Percentiles rank a stretch among this genome's conserved stretches.
These are phyloP conservation scores for Kitagawia praeruptora DNA, from an alignment of 129 eudicot species.

Conservation along the genomic window DNA sequence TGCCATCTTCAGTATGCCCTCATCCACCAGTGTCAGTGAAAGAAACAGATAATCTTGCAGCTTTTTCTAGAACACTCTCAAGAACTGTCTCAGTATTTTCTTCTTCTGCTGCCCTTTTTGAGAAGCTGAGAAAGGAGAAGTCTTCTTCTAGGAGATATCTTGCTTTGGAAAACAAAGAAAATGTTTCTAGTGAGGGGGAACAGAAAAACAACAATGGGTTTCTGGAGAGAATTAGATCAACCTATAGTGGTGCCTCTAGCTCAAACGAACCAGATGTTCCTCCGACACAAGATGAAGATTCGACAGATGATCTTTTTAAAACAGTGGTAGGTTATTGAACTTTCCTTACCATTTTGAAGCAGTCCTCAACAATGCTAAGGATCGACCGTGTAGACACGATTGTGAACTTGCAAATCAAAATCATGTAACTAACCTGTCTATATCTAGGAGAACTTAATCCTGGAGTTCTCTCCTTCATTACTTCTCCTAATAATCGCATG, in stretches of 20 bases:
- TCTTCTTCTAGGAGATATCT: constrained; percentile 31
- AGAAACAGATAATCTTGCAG: constrained; percentile 35
- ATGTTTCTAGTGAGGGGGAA: constrained; percentile 16
- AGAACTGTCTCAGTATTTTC: constrained; percentile 96
- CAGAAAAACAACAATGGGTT: constrained; percentile 41
- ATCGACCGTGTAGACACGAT: neutral
- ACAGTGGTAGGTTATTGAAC: constrained; percentile 42
- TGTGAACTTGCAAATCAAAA: neutral
- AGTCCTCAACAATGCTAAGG: neutral
- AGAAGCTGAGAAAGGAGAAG: constrained; percentile 61
- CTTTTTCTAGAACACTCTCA: constrained; percentile 64
- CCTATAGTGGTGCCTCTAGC: constrained; percentile 71
- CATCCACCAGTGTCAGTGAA: constrained; percentile 19
- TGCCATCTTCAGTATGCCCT: constrained; percentile 86
- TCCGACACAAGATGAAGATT: constrained; percentile 27
- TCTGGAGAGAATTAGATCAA: constrained; percentile 55
- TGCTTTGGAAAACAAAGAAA: constrained; percentile 21
- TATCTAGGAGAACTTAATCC: neutral
- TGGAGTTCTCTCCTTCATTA: neutral
- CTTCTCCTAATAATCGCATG: neutral
- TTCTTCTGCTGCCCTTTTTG: constrained; percentile 95
- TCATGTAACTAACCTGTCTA: neutral
- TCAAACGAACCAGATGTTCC: constrained; percentile 19
- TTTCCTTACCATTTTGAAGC: neutral
- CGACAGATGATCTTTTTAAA: constrained; percentile 28